Base-by-base conservation (phyloP, 169 alveolate genomes). In the Perkinsus marinus region DNA sequence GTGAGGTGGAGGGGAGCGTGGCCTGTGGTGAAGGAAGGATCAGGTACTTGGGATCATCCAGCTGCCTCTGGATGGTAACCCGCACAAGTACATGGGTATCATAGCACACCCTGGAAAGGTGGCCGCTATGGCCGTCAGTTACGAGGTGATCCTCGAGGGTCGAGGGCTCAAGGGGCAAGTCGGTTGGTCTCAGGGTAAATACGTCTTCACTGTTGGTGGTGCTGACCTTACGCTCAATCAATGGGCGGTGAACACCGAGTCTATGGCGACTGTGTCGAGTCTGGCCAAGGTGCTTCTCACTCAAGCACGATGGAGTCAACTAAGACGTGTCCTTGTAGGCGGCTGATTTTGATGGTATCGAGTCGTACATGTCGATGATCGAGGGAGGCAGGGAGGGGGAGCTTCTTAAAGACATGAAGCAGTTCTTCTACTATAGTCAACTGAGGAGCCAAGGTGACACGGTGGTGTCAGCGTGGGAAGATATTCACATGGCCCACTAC, bases 371-470 rank as follows among this genome's bases (percentile, higher is more conserved):
- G 37, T 93, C 95, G 91, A 93, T 96, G 39, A 93, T 96, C 68
- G 97, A 95, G 90, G 98, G 98, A 30, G 97, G 97, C 38, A 94
- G 94, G 68, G 98, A 96, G 92, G 98, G 98, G 19, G 93, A 95
- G 69, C 96, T 97, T 39, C 95, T 94, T 91, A 92, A 95, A 91
- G 97, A 96, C 91, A 95, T 96, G 95, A 96, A 96, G 90, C 98
- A 96, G 94, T 96, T 95, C 96, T 97, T 97, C 95, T 97, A 97
- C 95, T 96, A 97, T 94, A 95, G 97, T 38, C 97, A 96, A 96
- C 94, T 97, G 91, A 95, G 98, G 93, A 93, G 97, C 19, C 97
- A 97, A 92, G 98, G 79, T 57, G 22, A 57, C 3, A 2, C 79
- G 26, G 34, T 57, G 79, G 79, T n/a, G n/a, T n/a, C n/a, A n/a